Evolutionary conservation across 1,284 basidiomycete species (phyloP), one percentile per base, ranked within the genome.

Genomic region (Tilletiaria anomala): DNA sequence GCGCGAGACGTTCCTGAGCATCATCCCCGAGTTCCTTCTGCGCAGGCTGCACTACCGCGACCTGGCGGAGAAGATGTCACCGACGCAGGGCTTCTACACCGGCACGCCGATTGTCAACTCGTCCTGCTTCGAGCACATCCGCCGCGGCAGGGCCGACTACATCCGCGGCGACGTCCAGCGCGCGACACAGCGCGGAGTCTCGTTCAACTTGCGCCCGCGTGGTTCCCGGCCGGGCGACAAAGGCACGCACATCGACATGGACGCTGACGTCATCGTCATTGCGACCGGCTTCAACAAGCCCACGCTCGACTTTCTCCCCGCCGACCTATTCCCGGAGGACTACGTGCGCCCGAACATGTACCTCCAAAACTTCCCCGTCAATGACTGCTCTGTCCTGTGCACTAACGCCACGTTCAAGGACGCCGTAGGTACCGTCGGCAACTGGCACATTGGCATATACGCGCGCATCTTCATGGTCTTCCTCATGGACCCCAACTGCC

Each of bases 221-320:
- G 43, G 45, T 8, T 57, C 45, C 45, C 68, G 56, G 56, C 58
- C 51, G 19, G 68, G 58, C 11, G 58, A 61, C 32, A 53, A 66
- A 4, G 68, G 68, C 23, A 60, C 69, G 29, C 55, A 61, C 24
- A 40, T 51, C 8, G 61, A 72, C 48, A 66, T 74, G 42, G 58
- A 70, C 1, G 77, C 73, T 0, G 77, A 78, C 53, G 69, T 78
- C 4, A 70, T 79, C 29, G 73, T 79, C 6, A 63, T 79, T 16
- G 78, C 78, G 3, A 77, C 76, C 2, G 78, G 77, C 2, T 79
- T 76, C 58, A 68, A 76, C 53, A 70, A 73, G 34, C 77, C 77
- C 0, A 63, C 67, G n/a, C 56, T 78, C 29, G 70, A 73, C 35
- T 79, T 79, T 57, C 55, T 79, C 42, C 71, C 74, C 6, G 46